A percentile compares a stretch with the other conserved stretches of the same genome.
Conservation (phyloP, 2,329 filamentous ascomycete species). For the Aspergillus brunneoviolaceus region DNA sequence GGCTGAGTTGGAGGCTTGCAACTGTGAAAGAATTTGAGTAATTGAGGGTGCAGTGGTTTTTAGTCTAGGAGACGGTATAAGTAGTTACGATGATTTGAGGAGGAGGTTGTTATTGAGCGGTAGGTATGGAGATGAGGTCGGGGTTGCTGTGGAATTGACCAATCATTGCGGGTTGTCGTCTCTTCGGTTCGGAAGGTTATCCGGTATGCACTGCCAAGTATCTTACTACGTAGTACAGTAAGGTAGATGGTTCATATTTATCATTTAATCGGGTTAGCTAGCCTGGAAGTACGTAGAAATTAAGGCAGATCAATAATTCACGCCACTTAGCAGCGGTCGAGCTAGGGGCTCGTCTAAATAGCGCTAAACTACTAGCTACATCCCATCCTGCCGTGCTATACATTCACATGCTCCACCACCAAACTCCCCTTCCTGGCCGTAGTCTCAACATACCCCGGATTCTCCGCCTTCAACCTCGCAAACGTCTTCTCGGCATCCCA, state of each 20-base stretch:
- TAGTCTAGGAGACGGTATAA: no score
- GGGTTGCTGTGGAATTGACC: neutral
- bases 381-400: neutral
- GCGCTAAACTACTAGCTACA: no score
- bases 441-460: conserved; percentile 51
- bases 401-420: conserved; percentile 7
- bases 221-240: no score
- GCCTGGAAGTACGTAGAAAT: no score
- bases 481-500: conserved; percentile 71
- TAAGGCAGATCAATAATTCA: no score
- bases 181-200: neutral
- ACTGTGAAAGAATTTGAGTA: no score
- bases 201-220: neutral
- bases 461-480: conserved; percentile 60
- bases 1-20: no score
- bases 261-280: no score
- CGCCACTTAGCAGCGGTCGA: no score
- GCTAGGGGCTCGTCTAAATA: no score
- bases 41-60: no score
- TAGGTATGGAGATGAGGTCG: neutral
- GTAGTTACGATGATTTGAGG: neutral
- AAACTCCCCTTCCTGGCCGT: conserved; percentile 36
- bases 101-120: neutral
- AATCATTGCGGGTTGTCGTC: neutral
- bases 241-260: neutral